phyloP scores from a whole-genome alignment of 805 yeast genomes.

The Yamadazyma scolyti region DNA sequence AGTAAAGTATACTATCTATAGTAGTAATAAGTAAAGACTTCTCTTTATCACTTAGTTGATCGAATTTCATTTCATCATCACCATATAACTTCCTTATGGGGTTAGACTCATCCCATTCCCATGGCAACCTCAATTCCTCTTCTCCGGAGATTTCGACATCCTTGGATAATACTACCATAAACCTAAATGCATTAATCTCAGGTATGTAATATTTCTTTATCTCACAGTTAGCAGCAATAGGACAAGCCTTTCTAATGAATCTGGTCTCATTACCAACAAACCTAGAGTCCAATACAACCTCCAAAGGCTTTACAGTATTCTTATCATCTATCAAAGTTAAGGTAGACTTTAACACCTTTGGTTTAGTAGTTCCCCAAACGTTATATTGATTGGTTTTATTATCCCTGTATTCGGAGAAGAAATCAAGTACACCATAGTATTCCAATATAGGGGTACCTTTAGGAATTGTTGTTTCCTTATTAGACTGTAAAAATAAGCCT shows the following conservation, averaged over 20 bases:
- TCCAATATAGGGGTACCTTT: conserved; percentile 54
- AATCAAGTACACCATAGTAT: conserved; percentile 69
- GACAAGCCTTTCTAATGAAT: conserved; percentile 72
- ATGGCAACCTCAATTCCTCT: conserved; percentile 69
- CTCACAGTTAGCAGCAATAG: conserved; percentile 61
- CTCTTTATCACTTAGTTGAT: conserved; percentile 49
- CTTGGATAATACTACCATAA: conserved; percentile 53
- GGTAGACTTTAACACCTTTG: conserved; percentile 27
- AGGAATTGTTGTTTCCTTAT: conserved; percentile 25
- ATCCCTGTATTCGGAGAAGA: conserved; percentile 56
- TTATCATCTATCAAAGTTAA: conserved; percentile 2
- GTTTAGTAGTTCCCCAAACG: conserved; percentile 63
- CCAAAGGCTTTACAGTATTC: conserved; percentile 25
- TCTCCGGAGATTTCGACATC: conserved; percentile 39
- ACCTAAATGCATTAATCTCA: conserved; percentile 40
- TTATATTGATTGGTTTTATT: conserved; percentile 76
- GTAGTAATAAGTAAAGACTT: conserved; percentile 56
- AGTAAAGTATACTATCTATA: conserved; percentile 57
- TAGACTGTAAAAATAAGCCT: conserved; percentile 49
- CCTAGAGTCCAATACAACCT: conserved; percentile 76
- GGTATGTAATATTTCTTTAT: conserved; percentile 46
- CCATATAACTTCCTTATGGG: conserved; percentile 56
- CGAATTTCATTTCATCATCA: conserved; percentile 37
- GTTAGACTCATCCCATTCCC: conserved; percentile 87
- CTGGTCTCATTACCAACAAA: conserved; percentile 72